Evolutionary conservation across 164 flowering plant species (phyloP).

Genomic region (Stephania cephalantha): DNA sequence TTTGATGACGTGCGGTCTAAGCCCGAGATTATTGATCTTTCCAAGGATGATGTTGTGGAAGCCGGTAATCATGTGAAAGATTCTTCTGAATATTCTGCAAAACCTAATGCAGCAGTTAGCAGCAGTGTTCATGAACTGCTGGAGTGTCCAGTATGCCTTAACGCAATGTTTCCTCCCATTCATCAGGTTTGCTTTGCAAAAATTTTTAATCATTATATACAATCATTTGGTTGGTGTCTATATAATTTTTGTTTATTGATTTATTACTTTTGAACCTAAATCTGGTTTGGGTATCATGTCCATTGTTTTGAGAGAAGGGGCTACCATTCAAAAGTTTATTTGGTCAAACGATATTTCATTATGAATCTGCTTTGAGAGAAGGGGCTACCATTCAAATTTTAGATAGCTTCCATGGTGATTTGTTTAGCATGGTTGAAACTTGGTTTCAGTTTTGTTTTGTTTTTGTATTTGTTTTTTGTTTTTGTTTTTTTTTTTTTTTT

Average conservation of each 20-base stretch:
- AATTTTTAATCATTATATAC: not conserved
- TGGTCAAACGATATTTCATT: not conserved
- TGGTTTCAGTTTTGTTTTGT: too few species aligned
- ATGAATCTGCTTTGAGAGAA: not conserved
- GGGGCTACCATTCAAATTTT: not conserved
- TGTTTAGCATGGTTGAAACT: not conserved
- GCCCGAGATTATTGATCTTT: constrained; percentile 60
- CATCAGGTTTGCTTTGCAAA: constrained; percentile 61
- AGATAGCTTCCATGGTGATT: not conserved
- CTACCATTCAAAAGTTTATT: not conserved
- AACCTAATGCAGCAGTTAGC: constrained; percentile 51
- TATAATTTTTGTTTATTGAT: not conserved
- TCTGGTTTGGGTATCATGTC: too few species aligned
- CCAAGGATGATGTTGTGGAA: constrained; percentile 51
- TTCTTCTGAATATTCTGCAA: constrained; percentile 36
- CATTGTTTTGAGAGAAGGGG: too few species aligned
- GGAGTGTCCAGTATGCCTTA: constrained; percentile 94
- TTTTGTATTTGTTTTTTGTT: too few species aligned
- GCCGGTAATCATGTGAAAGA: constrained; percentile 46
- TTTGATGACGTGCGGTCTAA: constrained; percentile 54
- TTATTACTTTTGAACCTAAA: not conserved
- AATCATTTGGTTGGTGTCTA: not conserved
- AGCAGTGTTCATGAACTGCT: constrained; percentile 77
- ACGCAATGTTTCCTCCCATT: constrained; percentile 96
- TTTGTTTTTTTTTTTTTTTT: too few species aligned